Evolutionary conservation across 495 filamentous ascomycete species (phyloP).

Genomic region (Bathelium albidoporum): DNA sequence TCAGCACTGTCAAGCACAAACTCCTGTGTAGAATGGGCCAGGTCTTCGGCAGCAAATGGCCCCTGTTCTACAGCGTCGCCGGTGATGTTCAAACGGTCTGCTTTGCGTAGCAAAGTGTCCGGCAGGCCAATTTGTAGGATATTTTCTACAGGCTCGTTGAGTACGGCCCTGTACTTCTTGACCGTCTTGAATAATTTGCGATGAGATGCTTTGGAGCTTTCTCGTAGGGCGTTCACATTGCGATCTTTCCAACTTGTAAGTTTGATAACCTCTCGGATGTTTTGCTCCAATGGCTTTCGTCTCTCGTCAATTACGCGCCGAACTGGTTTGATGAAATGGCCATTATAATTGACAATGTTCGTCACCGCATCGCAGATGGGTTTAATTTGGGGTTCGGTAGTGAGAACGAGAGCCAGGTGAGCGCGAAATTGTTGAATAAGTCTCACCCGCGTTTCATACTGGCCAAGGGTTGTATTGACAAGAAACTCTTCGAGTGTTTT

Average conservation of each 20-base stretch:
- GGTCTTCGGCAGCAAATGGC: no score
- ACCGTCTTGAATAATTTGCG: constrained; percentile 85
- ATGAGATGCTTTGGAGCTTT: constrained; percentile 83
- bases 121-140: constrained; percentile 7
- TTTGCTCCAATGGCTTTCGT: constrained; percentile 61
- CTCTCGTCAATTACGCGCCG: constrained; percentile 51
- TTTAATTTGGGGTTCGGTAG: constrained; percentile 44
- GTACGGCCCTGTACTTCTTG: constrained; percentile 67
- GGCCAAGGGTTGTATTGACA: constrained; percentile 60
- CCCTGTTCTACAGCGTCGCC: no score
- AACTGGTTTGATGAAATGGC: constrained; percentile 54
- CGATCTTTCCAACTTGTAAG: constrained; percentile 94
- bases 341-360: constrained; percentile 68
- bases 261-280: constrained; percentile 77
- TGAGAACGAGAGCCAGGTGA: constrained; percentile 47
- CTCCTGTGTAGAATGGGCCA: background rate
- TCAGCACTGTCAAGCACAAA: background rate
- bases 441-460: constrained; percentile 60
- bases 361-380: constrained; percentile 49
- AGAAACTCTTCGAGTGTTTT: constrained; percentile 67
- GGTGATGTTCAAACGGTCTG: background rate
- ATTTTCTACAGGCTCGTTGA: constrained; percentile 53
- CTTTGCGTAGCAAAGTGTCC: background rate
- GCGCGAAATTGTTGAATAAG: constrained; percentile 62
- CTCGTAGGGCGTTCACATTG: constrained; percentile 76